Conservation (phyloP, 192 early-diverging fungal species). For the Funneliformis mosseae region DNA sequence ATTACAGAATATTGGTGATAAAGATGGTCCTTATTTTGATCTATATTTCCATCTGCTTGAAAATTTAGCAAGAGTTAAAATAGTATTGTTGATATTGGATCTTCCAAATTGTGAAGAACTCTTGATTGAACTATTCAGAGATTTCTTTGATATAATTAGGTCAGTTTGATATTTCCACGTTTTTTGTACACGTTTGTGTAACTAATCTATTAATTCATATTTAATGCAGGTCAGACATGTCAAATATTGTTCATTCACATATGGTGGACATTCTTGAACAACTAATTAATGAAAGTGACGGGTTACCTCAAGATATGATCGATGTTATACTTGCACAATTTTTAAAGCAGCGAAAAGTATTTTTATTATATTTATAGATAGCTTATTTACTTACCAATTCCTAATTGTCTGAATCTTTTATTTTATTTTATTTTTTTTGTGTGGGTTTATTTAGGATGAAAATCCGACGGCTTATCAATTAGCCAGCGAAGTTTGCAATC, state of each 20-base stretch:
- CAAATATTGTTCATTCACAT: conserved; percentile 77
- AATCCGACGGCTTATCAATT: conserved; percentile 72
- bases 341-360: conserved; percentile 63
- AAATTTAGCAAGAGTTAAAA: conserved; percentile 82
- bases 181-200: conserved; percentile 12
- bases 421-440: neutral
- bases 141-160: conserved; percentile 71
- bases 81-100: conserved; percentile 78
- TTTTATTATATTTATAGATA: neutral
- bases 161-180: conserved; percentile 35
- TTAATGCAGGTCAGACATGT: conserved; percentile 58
- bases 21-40: conserved; percentile 65
- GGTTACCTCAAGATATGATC: conserved; percentile 77
- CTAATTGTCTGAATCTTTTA: neutral
- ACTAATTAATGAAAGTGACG: conserved; percentile 72
- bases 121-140: conserved; percentile 67
- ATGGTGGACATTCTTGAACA: conserved; percentile 83
- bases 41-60: conserved; percentile 87
- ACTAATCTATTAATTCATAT: conserved; percentile 1
- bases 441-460: conserved; percentile 45
- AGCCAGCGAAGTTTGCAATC: conserved; percentile 80
- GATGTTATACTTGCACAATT: conserved; percentile 85
- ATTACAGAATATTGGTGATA: conserved; percentile 64
- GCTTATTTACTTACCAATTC: neutral
- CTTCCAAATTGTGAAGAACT: conserved; percentile 77